Conservation (phyloP, 257 asterid genomes). For the Solanum sejunctum region DNA sequence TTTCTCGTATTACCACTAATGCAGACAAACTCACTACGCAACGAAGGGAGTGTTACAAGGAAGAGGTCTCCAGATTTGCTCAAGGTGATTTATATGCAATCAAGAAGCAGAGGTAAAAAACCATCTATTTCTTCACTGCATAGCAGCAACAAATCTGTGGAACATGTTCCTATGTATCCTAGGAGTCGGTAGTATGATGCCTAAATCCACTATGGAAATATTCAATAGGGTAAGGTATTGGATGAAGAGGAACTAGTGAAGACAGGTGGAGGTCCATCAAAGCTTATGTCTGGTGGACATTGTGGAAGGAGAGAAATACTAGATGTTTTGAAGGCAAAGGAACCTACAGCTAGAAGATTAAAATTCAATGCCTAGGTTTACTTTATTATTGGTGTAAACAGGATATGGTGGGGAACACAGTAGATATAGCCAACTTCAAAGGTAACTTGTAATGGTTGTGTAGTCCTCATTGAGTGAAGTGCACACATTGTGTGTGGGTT, state of each 20-base stretch:
- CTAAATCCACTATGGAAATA: background rate
- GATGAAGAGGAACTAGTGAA: background rate
- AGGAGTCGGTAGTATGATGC: background rate
- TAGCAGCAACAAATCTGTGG: background rate
- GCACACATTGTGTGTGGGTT: background rate
- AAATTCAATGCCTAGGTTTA: background rate
- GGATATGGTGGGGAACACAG: background rate
- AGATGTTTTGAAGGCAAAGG: background rate
- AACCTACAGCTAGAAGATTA: background rate
- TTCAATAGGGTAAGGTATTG: background rate
- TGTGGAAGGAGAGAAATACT: background rate
- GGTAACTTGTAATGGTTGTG: background rate
- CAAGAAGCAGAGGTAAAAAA: background rate
- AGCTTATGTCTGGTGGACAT: background rate
- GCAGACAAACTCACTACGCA: background rate
- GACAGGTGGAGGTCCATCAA: background rate
- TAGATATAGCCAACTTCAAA: background rate
- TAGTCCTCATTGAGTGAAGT: background rate
- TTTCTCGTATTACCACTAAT: background rate
- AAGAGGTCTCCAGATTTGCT: background rate
- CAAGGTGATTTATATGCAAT: background rate
- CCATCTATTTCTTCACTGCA: background rate
- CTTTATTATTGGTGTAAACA: background rate
- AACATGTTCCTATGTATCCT: background rate
- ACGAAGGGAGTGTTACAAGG: background rate